Base-by-base conservation (phyloP, 1,139 yeast genomes). In the Arxiozyma slooffiae region DNA sequence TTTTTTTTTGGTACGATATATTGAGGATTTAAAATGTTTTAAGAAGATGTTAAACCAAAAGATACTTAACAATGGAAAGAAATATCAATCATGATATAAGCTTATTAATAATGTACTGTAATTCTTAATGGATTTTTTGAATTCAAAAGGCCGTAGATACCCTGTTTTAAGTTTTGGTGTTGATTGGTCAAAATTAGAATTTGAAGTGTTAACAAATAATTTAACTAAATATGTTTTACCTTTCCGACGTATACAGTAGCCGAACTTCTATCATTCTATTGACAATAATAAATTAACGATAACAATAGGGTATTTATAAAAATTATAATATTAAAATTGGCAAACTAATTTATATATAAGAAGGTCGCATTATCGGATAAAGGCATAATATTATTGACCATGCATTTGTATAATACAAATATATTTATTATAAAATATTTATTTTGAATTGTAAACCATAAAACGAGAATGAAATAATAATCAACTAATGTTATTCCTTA, bases 171-270 rank as follows among this genome's bases (percentile, higher is more conserved):
- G 75, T 81, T 87, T 87, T 69, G 96, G 96, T 0, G 81, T 80
- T 45, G 48, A 52, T 1, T 62, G 87, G 40, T 59, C 71, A 0
- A 50, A 46, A 1, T 55, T 53, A 0, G 77, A 80, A 50, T 82
- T 88, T 70, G 52, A 59, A 2, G 46, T 59, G 0, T 58, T 85
- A 45, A 58, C 86, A 0, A 45, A 51, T 0, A 55, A 67, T 1
- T 69, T 87, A 24, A 58, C 71, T 0, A 41, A 52, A 3, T 86
- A 95, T 60, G 60, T 67, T 18, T 65, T 75, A 17, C 95, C 96
- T 0, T 84, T 85, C 56, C 81, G 78, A 51, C 88, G 96, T 71
- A 96, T 96, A 0, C 96, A 88, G n/a, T 65, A 96, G 96, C 0
- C 66, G 96, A 49, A 95, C 95, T 0, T 77, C 90, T 0, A 67